Conservation (phyloP, 306 rosid species). For the Quercus cerris region DNA sequence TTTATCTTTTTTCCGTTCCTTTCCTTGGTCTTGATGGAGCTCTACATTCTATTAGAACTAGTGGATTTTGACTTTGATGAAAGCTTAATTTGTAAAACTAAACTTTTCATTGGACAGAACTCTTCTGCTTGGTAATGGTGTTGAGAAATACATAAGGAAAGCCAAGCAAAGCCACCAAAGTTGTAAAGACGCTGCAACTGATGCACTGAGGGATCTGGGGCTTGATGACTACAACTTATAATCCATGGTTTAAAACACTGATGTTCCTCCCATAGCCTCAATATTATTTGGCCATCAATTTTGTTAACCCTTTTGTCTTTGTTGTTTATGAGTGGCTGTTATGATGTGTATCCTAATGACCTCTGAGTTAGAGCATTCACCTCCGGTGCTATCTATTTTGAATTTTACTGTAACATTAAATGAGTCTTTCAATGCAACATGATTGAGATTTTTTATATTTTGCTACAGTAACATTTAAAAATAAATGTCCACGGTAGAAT, state of each 20-base stretch:
- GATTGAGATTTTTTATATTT: too few relatives aligned
- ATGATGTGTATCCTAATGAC: neutral
- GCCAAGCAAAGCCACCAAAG: conserved; percentile 74
- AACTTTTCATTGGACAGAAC: conserved; percentile 49
- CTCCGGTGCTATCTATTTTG: too few relatives aligned
- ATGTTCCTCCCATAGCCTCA: neutral
- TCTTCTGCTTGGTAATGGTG: conserved; percentile 60
- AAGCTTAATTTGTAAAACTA: neutral
- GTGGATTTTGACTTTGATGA: neutral
- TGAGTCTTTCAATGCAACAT: too few relatives aligned
- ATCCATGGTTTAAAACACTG: conserved; percentile 3
- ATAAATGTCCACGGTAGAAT: too few relatives aligned
- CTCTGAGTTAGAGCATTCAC: neutral
- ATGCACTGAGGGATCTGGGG: conserved; percentile 86
- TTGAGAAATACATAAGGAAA: conserved; percentile 68
- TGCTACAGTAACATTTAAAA: too few relatives aligned
- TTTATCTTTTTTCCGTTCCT: neutral
- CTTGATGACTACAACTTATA: conserved; percentile 68
- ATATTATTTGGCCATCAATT: neutral
- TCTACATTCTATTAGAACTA: neutral
- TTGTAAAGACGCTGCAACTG: conserved; percentile 88
- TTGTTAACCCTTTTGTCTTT: neutral
- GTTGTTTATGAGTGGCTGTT: neutral
- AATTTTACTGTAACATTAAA: too few relatives aligned
- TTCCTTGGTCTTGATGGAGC: neutral